These are phyloP conservation scores for Parascedosporium putredinis DNA, from an alignment of 2,329 filamentous ascomycete genomes.

Conservation along the genomic window DNA sequence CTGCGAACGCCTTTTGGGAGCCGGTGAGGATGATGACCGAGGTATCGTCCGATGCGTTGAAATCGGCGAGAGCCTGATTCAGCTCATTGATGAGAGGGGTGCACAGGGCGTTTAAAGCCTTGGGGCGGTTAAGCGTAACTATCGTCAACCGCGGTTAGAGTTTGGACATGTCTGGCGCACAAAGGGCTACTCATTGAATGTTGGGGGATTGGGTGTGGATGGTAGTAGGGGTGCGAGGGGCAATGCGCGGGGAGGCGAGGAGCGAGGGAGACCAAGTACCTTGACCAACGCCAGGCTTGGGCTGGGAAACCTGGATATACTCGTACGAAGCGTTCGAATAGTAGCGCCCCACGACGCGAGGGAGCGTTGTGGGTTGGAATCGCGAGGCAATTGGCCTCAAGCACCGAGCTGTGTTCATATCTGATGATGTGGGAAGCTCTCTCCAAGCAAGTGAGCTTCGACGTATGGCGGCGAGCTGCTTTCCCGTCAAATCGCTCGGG, in stretches of 20 bases:
- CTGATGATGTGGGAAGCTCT: background rate
- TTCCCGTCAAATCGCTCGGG: no score
- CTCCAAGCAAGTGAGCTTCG: background rate
- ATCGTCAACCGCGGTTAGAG: conserved; percentile 4
- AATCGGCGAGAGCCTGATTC: conserved; percentile 62
- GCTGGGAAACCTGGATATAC: conserved; percentile 70
- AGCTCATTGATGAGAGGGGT: conserved; percentile 86
- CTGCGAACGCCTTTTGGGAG: conserved; percentile 81
- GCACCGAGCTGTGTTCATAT: conserved; percentile 7
- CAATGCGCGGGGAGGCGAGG: no score
- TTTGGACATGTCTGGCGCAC: background rate
- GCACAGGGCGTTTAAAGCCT: conserved; percentile 88
- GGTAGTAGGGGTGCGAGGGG: no score
- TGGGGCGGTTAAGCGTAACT: conserved; percentile 92
- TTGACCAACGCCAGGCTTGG: conserved; percentile 81
- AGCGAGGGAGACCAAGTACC: conserved; percentile 41
- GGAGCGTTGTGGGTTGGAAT: conserved; percentile 47
- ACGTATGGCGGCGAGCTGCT: background rate
- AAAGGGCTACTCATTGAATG: background rate
- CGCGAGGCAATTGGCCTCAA: conserved; percentile 25
- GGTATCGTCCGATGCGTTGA: conserved; percentile 60
- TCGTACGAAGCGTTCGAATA: conserved; percentile 55
- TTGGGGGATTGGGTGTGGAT: no score
- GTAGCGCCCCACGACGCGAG: conserved; percentile 42
- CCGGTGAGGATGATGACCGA: conserved; percentile 79